Base-by-base conservation (phyloP, 768 basidiomycete genomes). In the Leucocoprinus leucothites region DNA sequence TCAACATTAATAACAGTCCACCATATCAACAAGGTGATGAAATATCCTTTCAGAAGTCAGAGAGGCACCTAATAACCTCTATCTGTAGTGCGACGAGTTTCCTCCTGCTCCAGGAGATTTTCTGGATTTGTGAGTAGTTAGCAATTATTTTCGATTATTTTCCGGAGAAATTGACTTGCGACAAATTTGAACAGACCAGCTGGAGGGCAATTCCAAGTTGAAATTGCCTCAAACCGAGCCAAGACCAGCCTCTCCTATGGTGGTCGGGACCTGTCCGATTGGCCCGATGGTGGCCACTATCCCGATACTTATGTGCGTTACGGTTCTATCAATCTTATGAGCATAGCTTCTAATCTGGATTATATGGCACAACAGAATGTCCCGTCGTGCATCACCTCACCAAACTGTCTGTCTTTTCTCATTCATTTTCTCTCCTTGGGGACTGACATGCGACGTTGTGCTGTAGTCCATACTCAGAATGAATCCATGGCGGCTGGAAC, bases 401-500 rank as follows among this genome's bases (percentile, higher is more conserved):
- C 80, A 5, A 82, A 82, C 61, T 71, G 80, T 81, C 35, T 56
- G 79, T 69, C 16, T 18, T 35, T 13, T 8, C 31, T n/a, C n/a
- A n/a, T n/a, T n/a, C n/a, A n/a, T n/a, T n/a, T n/a, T n/a, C n/a
- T n/a, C n/a, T n/a, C n/a, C n/a, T n/a, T n/a, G n/a, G n/a, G n/a
- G n/a, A n/a, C n/a, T n/a, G n/a, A n/a, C n/a, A n/a, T n/a, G n/a
- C n/a, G n/a, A n/a, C n/a, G n/a, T 7, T 21, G 13, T 46, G 28
- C 22, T 14, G 11, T 41, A 82, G 81, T 82, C 64, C 81, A 82
- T 61, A 71, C 80, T 2, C 78, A 80, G 57, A 80, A 81, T 58
- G 65, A 77, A 52, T 67, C 74, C 6, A 76, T 69, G 67, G 79
- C 80, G 42, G 78, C 81, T 44, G 81, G 81, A 1, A 79, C 80